Conservation (phyloP, 192 early-diverging fungal genomes). For the Rhizophagus prolifer region DNA sequence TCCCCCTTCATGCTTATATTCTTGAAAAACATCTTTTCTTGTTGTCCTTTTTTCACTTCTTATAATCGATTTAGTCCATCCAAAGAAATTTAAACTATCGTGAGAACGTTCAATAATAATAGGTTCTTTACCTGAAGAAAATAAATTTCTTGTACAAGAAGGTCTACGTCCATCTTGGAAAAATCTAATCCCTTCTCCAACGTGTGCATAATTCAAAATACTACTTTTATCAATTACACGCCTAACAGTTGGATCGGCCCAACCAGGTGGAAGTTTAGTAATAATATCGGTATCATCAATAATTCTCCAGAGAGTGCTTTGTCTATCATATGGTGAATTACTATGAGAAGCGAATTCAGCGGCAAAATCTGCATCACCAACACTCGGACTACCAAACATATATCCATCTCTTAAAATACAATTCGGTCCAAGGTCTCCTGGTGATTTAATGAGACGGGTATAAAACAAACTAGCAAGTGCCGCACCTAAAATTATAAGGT, state of each 20-base stretch:
- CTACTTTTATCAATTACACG: background rate
- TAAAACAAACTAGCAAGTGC: constrained; percentile 47
- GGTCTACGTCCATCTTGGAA: constrained; percentile 9
- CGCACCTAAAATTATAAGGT: background rate
- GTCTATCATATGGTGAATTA: constrained; percentile 24
- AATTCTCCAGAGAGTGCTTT: constrained; percentile 45
- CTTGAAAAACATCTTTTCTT: background rate
- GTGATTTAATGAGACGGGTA: constrained; percentile 43
- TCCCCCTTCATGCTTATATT: background rate
- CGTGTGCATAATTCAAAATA: constrained; percentile 1
- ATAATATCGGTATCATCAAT: constrained; percentile 50
- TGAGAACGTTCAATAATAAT: background rate
- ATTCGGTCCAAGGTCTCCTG: constrained; percentile 20
- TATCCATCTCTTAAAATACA: constrained; percentile 39
- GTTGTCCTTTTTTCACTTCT: no score
- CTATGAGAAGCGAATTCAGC: constrained; percentile 36
- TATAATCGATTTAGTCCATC: no score
- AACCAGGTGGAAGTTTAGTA: constrained; percentile 44
- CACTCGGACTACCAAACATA: constrained; percentile 47
- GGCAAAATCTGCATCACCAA: constrained; percentile 50
- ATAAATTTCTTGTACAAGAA: background rate
- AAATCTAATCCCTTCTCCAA: constrained; percentile 22
- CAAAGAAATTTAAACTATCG: background rate
- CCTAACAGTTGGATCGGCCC: constrained; percentile 29
- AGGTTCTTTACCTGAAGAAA: background rate